Evolutionary conservation across 177 flowering plant species (phyloP).

Genomic region (Vitis hybrid): DNA sequence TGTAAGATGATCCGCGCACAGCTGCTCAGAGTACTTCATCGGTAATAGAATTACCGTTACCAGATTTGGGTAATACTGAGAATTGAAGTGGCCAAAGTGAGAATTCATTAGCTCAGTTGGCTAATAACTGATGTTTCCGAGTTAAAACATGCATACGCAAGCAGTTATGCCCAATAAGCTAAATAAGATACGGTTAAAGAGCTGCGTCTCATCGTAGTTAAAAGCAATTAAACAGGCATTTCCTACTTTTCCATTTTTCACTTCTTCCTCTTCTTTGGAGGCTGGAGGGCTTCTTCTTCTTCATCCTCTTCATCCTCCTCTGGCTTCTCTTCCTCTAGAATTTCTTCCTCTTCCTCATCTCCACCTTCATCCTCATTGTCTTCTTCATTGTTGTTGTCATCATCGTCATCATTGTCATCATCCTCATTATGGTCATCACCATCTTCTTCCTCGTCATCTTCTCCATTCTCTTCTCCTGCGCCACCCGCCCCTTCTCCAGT

Average conservation of each 20-base stretch:
- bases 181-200: background rate
- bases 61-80: background rate
- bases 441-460: constrained; percentile 12
- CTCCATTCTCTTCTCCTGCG: constrained; percentile 8
- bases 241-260: constrained; percentile 5
- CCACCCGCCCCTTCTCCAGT: constrained; percentile 13
- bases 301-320: constrained; percentile 29
- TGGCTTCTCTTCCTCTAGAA: constrained; percentile 7
- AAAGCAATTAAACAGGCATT: background rate
- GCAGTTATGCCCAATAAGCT: background rate
- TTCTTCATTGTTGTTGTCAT: constrained; percentile 18
- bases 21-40: no score
- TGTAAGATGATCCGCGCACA: no score
- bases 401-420: constrained; percentile 12
- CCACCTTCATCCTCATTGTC: constrained; percentile 18
- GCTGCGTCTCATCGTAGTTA: no score
- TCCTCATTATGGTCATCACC: constrained; percentile 11
- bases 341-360: constrained; percentile 18
- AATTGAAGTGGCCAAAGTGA: constrained; percentile 1
- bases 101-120: background rate
- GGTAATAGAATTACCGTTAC: no score
- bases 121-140: background rate
- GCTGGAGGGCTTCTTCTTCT: constrained; percentile 34
- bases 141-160: background rate
- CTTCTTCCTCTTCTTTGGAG: constrained; percentile 42